Evolutionary conservation across 2,329 filamentous ascomycete species (phyloP).

Genomic region (Pseudogymnoascus sp.): DNA sequence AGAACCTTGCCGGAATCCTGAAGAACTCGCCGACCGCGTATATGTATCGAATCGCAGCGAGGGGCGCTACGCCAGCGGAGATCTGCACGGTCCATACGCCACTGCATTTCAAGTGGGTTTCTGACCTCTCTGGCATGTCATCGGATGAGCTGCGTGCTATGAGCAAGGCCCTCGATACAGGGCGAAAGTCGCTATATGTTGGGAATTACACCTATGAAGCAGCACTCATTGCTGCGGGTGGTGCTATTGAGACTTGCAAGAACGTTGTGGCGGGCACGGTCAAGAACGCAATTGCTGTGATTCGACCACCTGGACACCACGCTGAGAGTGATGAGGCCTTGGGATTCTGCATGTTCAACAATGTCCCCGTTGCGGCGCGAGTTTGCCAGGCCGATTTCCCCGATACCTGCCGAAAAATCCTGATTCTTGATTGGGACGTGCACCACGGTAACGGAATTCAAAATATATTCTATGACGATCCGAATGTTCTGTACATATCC

Average conservation of each 20-base stretch:
- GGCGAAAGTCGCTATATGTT: conserved; percentile 72
- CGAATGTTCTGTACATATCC: conserved; percentile 92
- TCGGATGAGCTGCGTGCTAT: conserved; percentile 60
- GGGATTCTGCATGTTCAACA: conserved; percentile 97
- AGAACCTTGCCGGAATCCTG: conserved; percentile 43
- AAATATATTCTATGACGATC: conserved; percentile 90
- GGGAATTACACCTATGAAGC: conserved; percentile 74
- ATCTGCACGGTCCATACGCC: conserved; percentile 70
- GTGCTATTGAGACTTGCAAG: conserved; percentile 86
- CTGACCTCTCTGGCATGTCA: conserved; percentile 43
- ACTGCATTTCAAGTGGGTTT: conserved; percentile 73
- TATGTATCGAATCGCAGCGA: conserved; percentile 69
- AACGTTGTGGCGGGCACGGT: conserved; percentile 76
- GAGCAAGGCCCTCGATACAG: conserved; percentile 51
- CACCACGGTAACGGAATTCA: conserved; percentile 86
- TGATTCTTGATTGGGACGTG: conserved; percentile 89
- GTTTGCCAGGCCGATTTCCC: conserved; percentile 78
- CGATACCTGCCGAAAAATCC: conserved; percentile 71
- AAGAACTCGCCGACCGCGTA: conserved; percentile 47
- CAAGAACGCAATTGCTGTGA: conserved; percentile 92
- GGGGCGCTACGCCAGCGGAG: conserved; percentile 70
- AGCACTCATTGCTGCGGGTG: conserved; percentile 76
- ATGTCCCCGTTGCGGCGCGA: conserved; percentile 85
- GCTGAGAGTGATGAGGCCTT: conserved; percentile 79
- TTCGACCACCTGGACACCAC: conserved; percentile 90